Base-by-base conservation (phyloP, 331 rosid genomes). In the Malus hybrid region DNA sequence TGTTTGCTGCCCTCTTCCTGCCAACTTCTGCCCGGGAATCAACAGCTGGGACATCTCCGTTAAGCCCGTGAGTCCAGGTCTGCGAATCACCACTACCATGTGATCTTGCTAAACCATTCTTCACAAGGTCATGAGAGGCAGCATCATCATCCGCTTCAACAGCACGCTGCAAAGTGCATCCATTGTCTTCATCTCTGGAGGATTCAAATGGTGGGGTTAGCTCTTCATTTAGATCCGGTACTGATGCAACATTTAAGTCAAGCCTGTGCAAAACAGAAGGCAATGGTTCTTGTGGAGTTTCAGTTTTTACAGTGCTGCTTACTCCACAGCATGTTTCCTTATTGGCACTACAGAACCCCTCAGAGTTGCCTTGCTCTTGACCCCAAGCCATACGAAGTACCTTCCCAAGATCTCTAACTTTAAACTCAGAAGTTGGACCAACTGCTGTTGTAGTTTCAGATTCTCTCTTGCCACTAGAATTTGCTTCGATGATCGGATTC, bases 151-250 rank as follows among this genome's bases (percentile, higher is more conserved):
- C 97, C 70, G 92, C 96, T 83, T 87, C 98, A 72, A 91, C 89
- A 55, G 90, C 88, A 85, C 86, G 98, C 85, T 85, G 97, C 92
- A 93, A 77, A 59, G 97, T 89, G 91, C 98, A 91, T 59, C 93
- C 93, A 44, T 89, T 92, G 42, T 91, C 97, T 77, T 92, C 97
- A 74, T 94, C 97, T 74, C 97, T 83, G 19, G 96, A 89, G 56
- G 92, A 95, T 89, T 95, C 99, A 13, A 92, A 95, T 44, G 91
- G 99, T 36, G 99, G 99, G 65, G 96, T 90, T 42, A 95, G 82
- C 76, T 95, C 99, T 88, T 95, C 99, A 63, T 95, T 95, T 27
- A 95, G 87, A 81, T 95, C 99, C 16, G 99, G 99, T 75, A 92
- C 90, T 2, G 97, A 89, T 66, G 77, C 88, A 33, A 92, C 93